Base-by-base conservation (phyloP, 805 yeast genomes). In the Pichia scutulata region DNA sequence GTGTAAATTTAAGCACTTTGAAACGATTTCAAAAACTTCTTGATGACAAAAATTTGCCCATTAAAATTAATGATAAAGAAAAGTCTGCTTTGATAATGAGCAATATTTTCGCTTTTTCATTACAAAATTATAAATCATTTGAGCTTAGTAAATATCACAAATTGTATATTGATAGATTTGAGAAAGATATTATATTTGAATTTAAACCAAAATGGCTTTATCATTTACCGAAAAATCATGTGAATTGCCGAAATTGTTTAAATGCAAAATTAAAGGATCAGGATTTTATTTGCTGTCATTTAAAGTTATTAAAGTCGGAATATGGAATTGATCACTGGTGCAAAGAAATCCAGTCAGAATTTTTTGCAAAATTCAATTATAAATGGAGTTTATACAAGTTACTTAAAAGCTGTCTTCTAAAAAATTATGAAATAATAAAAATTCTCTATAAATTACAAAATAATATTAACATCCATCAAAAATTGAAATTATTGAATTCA, bases 171-270 rank as follows among this genome's bases (percentile, higher is more conserved):
- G 47, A 52, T 24, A 26, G 47, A 0, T 25, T 37, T 14, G 12
- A 33, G 1, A 39, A 52, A 3, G 49, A 49, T 7, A 36, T 55
- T 5, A 21, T 43, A 56, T 66, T 76, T 49, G 81, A 77, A 55
- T 63, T 76, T 50, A 77, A 77, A 50, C 81, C 81, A 0, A 77
- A 77, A 59, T 77, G 81, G 81, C 57, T 76, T 21, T 73, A 73
- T 55, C 63, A 62, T 39, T 69, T 68, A n/a, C 64, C 63, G 1
- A 22, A 23, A 6, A 43, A 48, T 12, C 59, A 65, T 18, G 59
- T 60, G 33, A 65, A 67, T 45, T 76, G 81, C 58, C 60, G 81
- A 23, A 76, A 78, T 30, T 76, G 80, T 52, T 70, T 72, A 56
- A 61, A 71, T 43, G 61, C 68, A 46, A 65, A 56, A 36, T 51